Base-by-base conservation (phyloP, 1,284 basidiomycete genomes). In the Rhizopogon parksii region DNA sequence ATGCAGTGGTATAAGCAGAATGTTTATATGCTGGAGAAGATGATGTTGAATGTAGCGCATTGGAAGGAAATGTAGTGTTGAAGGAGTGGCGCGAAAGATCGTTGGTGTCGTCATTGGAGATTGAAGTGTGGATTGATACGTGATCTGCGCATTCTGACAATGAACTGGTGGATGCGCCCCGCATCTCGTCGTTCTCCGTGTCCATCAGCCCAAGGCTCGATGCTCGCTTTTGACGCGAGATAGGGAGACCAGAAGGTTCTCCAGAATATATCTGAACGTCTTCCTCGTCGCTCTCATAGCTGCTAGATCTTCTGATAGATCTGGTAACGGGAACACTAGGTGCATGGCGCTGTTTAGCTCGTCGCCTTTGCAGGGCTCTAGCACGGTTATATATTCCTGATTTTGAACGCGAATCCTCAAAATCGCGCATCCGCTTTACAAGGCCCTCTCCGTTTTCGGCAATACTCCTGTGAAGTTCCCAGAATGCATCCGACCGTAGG, bases 381-480 rank as follows among this genome's bases (percentile, higher is more conserved):
- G 67, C 60, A 46, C 70, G 71, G 27, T 61, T 60, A 53, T 70
- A 67, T 14, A 66, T 61, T 38, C 63, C 61, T 30, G 68, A 63
- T 59, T 68, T 67, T 37, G 73, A 73, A 47, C 79, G 71, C 27
- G 72, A 71, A 46, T 71, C 67, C 62, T 87, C 84, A 61, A 79
- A 82, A 56, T 85, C 80, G 50, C 81, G 81, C 84, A 87, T 87
- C 50, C 82, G 79, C 50, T 71, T 75, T n/a, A 87, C 75, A 43
- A 87, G 73, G 11, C 80, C 78, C 58, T 86, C 83, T 25, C 79
- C 82, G 55, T 71, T 79, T 57, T 84, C 78, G 35, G 71, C 69
- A 21, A 87, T 72, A 53, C 77, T 83, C 58, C 75, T 71, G 46
- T 74, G 79, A 32, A 87, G 72, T 56, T 85, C 82, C 62, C 73